phyloP scores from a whole-genome alignment of 108 stramenopile species.

The Fragilariopsis cylindrus region DNA sequence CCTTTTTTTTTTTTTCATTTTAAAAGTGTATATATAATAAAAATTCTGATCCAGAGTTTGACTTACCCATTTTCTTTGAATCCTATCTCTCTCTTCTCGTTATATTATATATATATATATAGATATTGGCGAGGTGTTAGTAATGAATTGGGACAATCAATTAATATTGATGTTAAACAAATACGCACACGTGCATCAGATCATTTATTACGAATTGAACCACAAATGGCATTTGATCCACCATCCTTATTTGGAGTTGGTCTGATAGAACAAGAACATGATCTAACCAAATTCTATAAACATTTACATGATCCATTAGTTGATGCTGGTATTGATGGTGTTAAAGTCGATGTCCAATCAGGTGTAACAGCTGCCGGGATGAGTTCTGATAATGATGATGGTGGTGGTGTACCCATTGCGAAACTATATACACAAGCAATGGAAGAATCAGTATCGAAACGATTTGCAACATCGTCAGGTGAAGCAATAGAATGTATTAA shows the following conservation, averaged over 20 bases:
- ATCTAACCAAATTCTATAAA: slow-evolving; percentile 51
- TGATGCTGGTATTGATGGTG: slow-evolving; percentile 60
- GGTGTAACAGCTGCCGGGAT: slow-evolving; percentile 47
- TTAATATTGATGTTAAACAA: slow-evolving; percentile 33
- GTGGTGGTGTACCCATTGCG: slow-evolving; percentile 24
- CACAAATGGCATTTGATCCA: slow-evolving; percentile 44
- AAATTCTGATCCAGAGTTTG: too few species aligned
- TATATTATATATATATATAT: too few species aligned
- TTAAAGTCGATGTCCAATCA: slow-evolving; percentile 70
- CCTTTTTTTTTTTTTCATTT: too few species aligned
- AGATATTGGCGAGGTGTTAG: slow-evolving; percentile 66
- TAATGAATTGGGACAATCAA: slow-evolving; percentile 24
- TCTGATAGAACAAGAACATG: slow-evolving; percentile 29
- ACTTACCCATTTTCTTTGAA: too few species aligned
- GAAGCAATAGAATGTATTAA: slow-evolving; percentile 49
- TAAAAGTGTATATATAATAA: too few species aligned
- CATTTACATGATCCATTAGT: slow-evolving; percentile 52
- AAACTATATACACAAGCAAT: slow-evolving; percentile 44
- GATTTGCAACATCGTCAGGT: slow-evolving; percentile 19
- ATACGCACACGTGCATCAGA: slow-evolving; percentile 34
- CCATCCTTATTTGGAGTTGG: slow-evolving; percentile 41
- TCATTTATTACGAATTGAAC: slow-evolving; percentile 49
- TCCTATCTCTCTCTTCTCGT: too few species aligned
- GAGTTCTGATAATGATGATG: not conserved
- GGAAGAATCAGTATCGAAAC: slow-evolving; percentile 43